These are phyloP conservation scores for Hypoxylon sp. DNA, from an alignment of 2,329 filamentous ascomycete species.

Conservation along the genomic window DNA sequence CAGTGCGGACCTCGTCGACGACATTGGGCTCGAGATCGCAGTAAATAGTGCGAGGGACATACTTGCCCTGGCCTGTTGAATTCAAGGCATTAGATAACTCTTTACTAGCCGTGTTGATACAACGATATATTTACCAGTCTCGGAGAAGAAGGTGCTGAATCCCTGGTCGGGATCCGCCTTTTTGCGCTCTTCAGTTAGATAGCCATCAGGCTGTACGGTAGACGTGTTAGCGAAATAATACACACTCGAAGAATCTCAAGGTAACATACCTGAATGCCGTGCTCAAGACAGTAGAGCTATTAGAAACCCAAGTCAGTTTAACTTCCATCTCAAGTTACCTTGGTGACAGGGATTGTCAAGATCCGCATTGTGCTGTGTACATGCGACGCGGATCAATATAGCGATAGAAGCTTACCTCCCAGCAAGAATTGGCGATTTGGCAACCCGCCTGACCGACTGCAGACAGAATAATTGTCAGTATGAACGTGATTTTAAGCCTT, in stretches of 20 bases:
- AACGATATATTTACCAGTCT: slow-evolving; percentile 80
- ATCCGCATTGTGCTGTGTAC: slow-evolving; percentile 15
- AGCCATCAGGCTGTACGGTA: slow-evolving; percentile 87
- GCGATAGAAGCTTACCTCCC: slow-evolving; percentile 85
- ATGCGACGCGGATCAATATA: slow-evolving; percentile 18
- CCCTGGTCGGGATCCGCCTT: slow-evolving; percentile 92
- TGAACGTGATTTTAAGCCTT: slow-evolving; percentile 37
- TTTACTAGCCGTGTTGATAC: slow-evolving; percentile 25
- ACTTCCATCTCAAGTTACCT: slow-evolving; percentile 47
- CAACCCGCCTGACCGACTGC: slow-evolving; percentile 99
- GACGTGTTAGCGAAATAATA: slow-evolving; percentile 51
- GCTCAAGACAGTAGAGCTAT: slow-evolving; percentile 99
- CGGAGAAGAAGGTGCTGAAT: slow-evolving; percentile 99
- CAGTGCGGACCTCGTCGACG: slow-evolving; percentile 98
- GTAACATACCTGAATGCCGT: slow-evolving; percentile 92
- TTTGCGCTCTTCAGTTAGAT: slow-evolving; percentile 98
- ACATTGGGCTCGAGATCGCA: slow-evolving; percentile 99
- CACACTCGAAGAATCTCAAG: slow-evolving; percentile 27
- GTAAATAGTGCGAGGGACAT: slow-evolving; percentile 99
- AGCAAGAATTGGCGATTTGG: slow-evolving; percentile 99
- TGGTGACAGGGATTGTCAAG: slow-evolving; percentile 34
- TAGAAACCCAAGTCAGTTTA: slow-evolving; percentile 47
- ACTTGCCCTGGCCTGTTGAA: slow-evolving; percentile 90
- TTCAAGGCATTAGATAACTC: slow-evolving; percentile 33
- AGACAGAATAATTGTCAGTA: slow-evolving; percentile 68